Evolutionary conservation across 192 early-diverging fungal genomes (phyloP).

Genomic region (Coemansia sp.): DNA sequence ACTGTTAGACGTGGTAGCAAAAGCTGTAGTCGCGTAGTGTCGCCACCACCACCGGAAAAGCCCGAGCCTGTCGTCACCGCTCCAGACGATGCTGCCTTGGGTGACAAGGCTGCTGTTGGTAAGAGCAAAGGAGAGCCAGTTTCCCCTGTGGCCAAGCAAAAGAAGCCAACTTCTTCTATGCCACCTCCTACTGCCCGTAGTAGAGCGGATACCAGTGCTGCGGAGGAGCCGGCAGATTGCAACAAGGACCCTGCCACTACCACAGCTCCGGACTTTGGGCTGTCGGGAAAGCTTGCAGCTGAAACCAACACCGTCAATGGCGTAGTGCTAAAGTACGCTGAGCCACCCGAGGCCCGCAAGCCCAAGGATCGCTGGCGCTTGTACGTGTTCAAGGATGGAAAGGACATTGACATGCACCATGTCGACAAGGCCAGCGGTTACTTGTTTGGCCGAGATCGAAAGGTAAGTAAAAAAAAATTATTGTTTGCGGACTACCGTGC

Average conservation of each 20-base stretch:
- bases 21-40: neutral
- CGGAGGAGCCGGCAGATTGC: constrained; percentile 11
- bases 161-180: neutral
- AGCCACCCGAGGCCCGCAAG: constrained; percentile 87
- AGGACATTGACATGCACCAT: constrained; percentile 85
- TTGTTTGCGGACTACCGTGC: constrained; percentile 3
- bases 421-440: constrained; percentile 87
- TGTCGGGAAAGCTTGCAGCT: constrained; percentile 85
- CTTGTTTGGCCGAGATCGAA: constrained; percentile 84
- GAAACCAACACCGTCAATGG: constrained; percentile 91
- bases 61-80: neutral
- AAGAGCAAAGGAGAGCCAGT: neutral
- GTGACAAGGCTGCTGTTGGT: neutral
- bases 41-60: neutral
- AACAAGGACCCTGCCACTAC: neutral
- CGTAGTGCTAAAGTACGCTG: constrained; percentile 87
- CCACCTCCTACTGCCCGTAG: neutral
- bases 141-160: neutral
- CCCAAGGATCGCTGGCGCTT: constrained; percentile 78
- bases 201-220: neutral
- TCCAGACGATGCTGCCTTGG: neutral
- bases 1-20: neutral
- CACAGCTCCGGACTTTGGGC: constrained; percentile 73
- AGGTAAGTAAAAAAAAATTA: constrained; percentile 43
- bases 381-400: constrained; percentile 93